Evolutionary conservation across 495 filamentous ascomycete species (phyloP), one percentile per base, ranked within the genome.

Genomic region (Friedmanniomyces endolithicus): DNA sequence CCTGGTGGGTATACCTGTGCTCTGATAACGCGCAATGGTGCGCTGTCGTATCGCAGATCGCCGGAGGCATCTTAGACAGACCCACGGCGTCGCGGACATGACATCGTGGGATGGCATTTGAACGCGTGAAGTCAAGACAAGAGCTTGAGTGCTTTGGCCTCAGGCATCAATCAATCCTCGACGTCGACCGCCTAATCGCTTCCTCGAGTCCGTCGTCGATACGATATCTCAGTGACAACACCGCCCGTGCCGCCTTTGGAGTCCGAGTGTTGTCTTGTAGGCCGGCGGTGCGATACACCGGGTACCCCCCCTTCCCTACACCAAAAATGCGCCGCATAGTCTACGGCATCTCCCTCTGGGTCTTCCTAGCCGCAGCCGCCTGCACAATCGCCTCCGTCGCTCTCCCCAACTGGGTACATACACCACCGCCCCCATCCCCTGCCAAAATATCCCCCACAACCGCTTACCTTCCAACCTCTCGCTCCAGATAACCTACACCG

Each of bases 381-480:
- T 74, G 95, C 64, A 94, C 88, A 20, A 70, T 97, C 34, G 72
- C 79, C 24, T 76, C 84, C 31, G 87, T 90, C 63, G 66, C 83
- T 41, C 72, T 85, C 25, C 87, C 90, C 0, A 75, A 78, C 62
- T 97, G 90, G 90, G n/a, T n/a, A n/a, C n/a, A n/a, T n/a, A n/a
- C n/a, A n/a, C n/a, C n/a, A n/a, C n/a, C n/a, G n/a, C n/a, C n/a
- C n/a, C n/a, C n/a, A n/a, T n/a, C n/a, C n/a, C n/a, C n/a, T n/a
- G n/a, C n/a, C n/a, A n/a, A n/a, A n/a, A n/a, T n/a, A n/a, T n/a
- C n/a, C n/a, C n/a, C n/a, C n/a, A n/a, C n/a, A n/a, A n/a, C n/a
- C n/a, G n/a, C n/a, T n/a, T n/a, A n/a, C n/a, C n/a, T n/a, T n/a
- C n/a, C n/a, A n/a, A n/a, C n/a, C n/a, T n/a, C n/a, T n/a, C n/a